phyloP scores from a whole-genome alignment of 208 protist genomes.

The Entamoeba histolytica region DNA sequence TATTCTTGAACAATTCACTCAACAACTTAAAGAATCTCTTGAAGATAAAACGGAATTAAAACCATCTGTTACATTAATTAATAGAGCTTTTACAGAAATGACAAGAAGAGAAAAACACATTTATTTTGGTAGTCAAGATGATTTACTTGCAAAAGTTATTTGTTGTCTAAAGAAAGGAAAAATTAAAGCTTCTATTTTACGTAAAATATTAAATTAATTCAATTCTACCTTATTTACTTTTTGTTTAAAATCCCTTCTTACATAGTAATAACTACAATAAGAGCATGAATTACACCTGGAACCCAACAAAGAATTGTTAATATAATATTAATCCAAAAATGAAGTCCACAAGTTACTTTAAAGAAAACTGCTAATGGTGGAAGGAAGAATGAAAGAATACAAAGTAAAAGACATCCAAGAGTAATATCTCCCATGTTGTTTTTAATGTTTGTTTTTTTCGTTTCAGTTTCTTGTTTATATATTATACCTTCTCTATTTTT shows the following conservation, averaged over 20 bases:
- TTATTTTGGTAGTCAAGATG: not conserved
- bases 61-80: not conserved
- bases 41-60: not conserved
- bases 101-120: not conserved
- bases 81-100: not conserved
- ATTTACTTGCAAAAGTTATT: not conserved
- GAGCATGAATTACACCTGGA: not conserved
- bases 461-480: too few relatives aligned
- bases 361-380: not conserved
- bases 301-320: not conserved
- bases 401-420: not conserved
- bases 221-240: too few relatives aligned
- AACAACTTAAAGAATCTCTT: not conserved
- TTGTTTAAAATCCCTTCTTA: not conserved
- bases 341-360: not conserved
- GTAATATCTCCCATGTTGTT: not conserved
- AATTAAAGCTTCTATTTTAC: not conserved
- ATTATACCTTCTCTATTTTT: too few relatives aligned
- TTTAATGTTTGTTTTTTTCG: too few relatives aligned
- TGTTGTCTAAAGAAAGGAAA: not conserved
- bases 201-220: not conserved
- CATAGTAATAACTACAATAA: not conserved
- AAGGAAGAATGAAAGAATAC: not conserved
- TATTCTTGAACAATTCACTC: not conserved
- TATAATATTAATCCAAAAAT: not conserved